These are phyloP conservation scores for Carex kokanica DNA, from an alignment of 176 grass and related monocot genomes.

Conservation along the genomic window DNA sequence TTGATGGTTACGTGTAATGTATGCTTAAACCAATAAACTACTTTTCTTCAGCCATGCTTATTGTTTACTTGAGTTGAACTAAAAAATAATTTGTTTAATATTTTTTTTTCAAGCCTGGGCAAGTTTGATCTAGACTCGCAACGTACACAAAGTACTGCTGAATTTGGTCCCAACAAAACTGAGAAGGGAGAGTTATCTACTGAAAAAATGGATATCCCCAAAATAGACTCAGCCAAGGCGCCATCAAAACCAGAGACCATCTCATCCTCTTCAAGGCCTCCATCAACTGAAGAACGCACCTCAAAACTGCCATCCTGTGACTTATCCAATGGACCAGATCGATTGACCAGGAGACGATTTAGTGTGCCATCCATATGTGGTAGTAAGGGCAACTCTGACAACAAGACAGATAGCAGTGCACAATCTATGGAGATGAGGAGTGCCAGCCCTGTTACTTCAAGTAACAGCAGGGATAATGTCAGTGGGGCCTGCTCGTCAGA, in stretches of 20 bases:
- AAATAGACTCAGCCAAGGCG: constrained; percentile 33
- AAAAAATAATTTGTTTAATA: constrained; percentile 33
- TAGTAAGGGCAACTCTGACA: constrained; percentile 38
- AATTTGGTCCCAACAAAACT: constrained; percentile 41
- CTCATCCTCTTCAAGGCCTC: constrained; percentile 30
- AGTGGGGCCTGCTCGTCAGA: constrained; percentile 33
- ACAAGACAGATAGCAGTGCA: constrained; percentile 43
- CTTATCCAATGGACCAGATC: constrained; percentile 43
- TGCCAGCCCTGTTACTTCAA: constrained; percentile 43
- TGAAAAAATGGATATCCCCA: constrained; percentile 33
- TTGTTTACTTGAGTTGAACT: constrained; percentile 13
- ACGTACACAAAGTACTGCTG: constrained; percentile 26
- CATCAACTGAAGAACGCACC: not conserved
- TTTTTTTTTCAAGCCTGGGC: constrained; percentile 54
- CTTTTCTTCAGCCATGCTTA: constrained; percentile 1
- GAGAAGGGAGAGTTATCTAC: constrained; percentile 37
- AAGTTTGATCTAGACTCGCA: constrained; percentile 68
- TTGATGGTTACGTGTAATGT: not conserved
- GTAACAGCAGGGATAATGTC: constrained; percentile 38
- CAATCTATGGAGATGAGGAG: constrained; percentile 43
- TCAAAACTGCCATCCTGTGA: constrained; percentile 33
- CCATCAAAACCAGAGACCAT: constrained; percentile 34
- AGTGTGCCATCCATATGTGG: constrained; percentile 30
- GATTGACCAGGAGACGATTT: constrained; percentile 18
- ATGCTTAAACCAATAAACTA: not conserved